phyloP scores from a whole-genome alignment of 2,329 filamentous ascomycete species.

The Aaosphaeria pasadenensis region DNA sequence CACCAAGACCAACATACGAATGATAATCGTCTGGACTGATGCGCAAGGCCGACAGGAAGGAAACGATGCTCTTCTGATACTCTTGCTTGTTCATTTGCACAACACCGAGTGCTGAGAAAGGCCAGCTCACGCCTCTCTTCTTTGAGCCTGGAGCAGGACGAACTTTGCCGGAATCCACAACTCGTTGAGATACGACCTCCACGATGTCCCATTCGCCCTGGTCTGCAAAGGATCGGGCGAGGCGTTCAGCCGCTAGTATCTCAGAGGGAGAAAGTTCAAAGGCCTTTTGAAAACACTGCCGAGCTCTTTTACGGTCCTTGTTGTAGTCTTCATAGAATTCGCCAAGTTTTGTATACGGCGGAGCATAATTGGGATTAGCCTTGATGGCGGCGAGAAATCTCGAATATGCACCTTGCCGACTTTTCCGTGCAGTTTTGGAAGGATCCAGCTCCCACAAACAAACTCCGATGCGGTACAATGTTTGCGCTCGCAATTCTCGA shows the following conservation, averaged over 20 bases:
- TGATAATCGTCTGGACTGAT: conserved; percentile 86
- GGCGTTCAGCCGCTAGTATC: conserved; percentile 78
- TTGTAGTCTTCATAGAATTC: conserved; percentile 89
- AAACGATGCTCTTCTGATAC: conserved; percentile 82
- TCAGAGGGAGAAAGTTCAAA: conserved; percentile 89
- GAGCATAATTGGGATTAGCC: conserved; percentile 81
- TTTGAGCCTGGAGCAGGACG: conserved; percentile 89
- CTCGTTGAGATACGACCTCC: conserved; percentile 83
- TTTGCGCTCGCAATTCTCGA: conserved; percentile 76
- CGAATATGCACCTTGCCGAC: conserved; percentile 76
- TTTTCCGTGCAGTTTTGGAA: conserved; percentile 71
- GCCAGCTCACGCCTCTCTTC: conserved; percentile 91
- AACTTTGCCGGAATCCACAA: conserved; percentile 92
- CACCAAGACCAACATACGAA: conserved; percentile 94
- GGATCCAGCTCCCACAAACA: conserved; percentile 84
- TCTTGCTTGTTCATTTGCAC: conserved; percentile 94
- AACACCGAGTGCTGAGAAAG: conserved; percentile 87
- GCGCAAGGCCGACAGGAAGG: conserved; percentile 84
- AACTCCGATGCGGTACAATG: conserved; percentile 80
- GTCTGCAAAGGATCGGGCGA: conserved; percentile 83
- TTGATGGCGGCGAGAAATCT: conserved; percentile 82
- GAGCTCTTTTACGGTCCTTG: conserved; percentile 79
- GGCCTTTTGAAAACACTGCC: conserved; percentile 94
- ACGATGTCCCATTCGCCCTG: conserved; percentile 95
- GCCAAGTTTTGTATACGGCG: conserved; percentile 87